These are phyloP conservation scores for Limtongia smithiae DNA, from an alignment of 805 yeast species.

Conservation along the genomic window DNA sequence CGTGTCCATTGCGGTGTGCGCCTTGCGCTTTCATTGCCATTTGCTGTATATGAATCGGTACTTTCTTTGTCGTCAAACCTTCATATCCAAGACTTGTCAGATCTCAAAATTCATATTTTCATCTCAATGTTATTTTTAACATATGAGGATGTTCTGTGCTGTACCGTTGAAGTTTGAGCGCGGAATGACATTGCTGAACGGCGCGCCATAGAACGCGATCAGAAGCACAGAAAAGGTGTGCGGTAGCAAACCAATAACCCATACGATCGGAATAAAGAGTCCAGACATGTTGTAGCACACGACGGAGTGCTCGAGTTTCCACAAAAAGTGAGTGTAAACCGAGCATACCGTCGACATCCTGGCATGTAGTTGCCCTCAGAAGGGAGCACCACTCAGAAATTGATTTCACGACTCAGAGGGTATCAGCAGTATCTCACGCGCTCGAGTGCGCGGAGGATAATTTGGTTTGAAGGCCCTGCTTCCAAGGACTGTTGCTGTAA, in stretches of 20 bases:
- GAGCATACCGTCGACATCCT: no score
- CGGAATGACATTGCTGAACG: slow-evolving; percentile 15
- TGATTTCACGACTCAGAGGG: no score
- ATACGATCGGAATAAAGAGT: slow-evolving; percentile 13
- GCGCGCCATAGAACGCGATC: slow-evolving; percentile 12
- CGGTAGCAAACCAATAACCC: slow-evolving; percentile 18
- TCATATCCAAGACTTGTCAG: slow-evolving; percentile 8
- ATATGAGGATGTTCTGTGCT: not conserved
- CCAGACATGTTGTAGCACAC: slow-evolving; percentile 19
- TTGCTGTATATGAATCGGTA: no score
- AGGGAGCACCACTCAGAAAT: no score
- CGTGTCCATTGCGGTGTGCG: slow-evolving; percentile 19
- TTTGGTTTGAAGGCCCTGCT: no score
- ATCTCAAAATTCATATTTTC: not conserved
- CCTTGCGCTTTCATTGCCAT: slow-evolving; percentile 19
- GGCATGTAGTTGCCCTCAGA: no score
- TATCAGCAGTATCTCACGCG: no score
- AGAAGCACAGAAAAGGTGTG: slow-evolving; percentile 20
- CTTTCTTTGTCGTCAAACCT: slow-evolving; percentile 3
- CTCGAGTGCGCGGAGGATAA: no score
- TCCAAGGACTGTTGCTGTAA: no score
- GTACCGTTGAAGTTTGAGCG: slow-evolving; percentile 13
- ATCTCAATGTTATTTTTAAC: not conserved
- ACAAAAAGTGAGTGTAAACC: no score
- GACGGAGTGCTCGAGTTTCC: slow-evolving; percentile 15